A percentile compares a stretch with the other conserved stretches of the same genome.
These are phyloP conservation scores for Penicillium nordicum DNA, from an alignment of 2,329 filamentous ascomycete species.

Conservation along the genomic window DNA sequence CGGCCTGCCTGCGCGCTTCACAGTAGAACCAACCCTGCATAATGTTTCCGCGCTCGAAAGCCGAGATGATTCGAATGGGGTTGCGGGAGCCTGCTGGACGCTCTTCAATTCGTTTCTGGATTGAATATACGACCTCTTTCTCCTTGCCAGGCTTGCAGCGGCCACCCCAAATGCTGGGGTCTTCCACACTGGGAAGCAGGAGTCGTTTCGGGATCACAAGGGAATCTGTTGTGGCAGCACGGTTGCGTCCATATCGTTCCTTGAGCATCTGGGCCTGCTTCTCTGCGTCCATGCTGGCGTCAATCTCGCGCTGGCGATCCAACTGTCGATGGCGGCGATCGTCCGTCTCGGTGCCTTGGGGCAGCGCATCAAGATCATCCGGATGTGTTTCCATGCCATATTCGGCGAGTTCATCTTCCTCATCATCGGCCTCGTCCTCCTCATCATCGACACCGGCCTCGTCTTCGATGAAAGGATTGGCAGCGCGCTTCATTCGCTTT, in stretches of 20 bases:
- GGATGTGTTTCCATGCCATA: slow-evolving; percentile 88
- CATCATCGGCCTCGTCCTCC: slow-evolving; percentile 83
- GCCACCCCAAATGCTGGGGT: slow-evolving; percentile 93
- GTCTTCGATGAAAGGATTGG: slow-evolving; percentile 90
- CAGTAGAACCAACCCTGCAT: slow-evolving; percentile 97
- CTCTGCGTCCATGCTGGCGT: slow-evolving; percentile 86
- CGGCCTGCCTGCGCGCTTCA: slow-evolving; percentile 81
- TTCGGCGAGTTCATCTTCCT: slow-evolving; percentile 80
- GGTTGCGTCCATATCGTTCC: slow-evolving; percentile 81
- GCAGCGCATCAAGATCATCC: slow-evolving; percentile 76
- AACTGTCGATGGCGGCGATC: slow-evolving; percentile 92
- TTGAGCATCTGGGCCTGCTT: slow-evolving; percentile 83
- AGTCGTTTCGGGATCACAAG: slow-evolving; percentile 79
- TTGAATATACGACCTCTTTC: slow-evolving; percentile 79
- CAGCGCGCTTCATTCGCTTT: slow-evolving; percentile 72
- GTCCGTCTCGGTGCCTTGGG: slow-evolving; percentile 73
- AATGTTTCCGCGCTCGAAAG: slow-evolving; percentile 81
- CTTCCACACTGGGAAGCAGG: slow-evolving; percentile 86
- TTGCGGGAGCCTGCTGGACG: slow-evolving; percentile 68
- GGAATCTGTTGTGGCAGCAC: slow-evolving; percentile 64
- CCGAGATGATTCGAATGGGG: slow-evolving; percentile 78
- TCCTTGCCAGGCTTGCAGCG: slow-evolving; percentile 95
- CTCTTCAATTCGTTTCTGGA: slow-evolving; percentile 87
- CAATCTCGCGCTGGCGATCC: slow-evolving; percentile 83
- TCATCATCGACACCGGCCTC: slow-evolving; percentile 97